phyloP scores from a whole-genome alignment of 2,329 filamentous ascomycete genomes.

The Lachnellula arida region DNA sequence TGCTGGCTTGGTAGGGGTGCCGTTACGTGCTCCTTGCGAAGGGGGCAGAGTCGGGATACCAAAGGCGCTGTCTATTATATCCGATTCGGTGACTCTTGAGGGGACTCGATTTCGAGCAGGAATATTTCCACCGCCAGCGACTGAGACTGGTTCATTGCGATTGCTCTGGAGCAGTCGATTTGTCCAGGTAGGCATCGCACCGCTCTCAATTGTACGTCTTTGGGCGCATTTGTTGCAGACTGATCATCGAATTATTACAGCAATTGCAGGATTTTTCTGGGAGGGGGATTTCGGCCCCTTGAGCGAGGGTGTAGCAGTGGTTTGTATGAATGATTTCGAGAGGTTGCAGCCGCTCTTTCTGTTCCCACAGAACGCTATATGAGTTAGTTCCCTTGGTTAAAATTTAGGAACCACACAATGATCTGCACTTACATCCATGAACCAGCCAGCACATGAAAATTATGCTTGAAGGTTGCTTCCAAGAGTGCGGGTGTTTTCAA shows the following conservation, averaged over 20 bases:
- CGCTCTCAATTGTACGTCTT: conserved; percentile 16
- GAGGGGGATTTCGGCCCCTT: neutral
- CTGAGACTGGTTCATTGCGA: conserved; percentile 19
- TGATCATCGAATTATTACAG: conserved; percentile 18
- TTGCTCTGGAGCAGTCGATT: conserved; percentile 27
- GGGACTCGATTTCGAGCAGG: conserved; percentile 16
- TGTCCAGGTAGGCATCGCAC: conserved; percentile 32
- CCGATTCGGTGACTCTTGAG: conserved; percentile 27
- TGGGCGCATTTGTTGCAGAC: conserved; percentile 13
- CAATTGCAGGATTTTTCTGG: neutral
- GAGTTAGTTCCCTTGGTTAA: neutral
- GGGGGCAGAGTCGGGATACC: conserved; percentile 27
- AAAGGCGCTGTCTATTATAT: conserved; percentile 30
- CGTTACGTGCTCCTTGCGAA: conserved; percentile 9
- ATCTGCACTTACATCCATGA: conserved; percentile 5
- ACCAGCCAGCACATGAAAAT: neutral
- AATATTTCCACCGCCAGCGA: conserved; percentile 7
- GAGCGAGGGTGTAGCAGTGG: neutral
- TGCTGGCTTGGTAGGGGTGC: conserved; percentile 12
- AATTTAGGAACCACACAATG: neutral
- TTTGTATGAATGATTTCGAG: neutral
- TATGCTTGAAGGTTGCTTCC: neutral
- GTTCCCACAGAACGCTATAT: neutral
- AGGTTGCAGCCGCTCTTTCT: conserved; percentile 6
- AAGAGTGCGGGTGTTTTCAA: neutral